Conservation (phyloP, 345 rosid species). For the Eutrema yunnanense region DNA sequence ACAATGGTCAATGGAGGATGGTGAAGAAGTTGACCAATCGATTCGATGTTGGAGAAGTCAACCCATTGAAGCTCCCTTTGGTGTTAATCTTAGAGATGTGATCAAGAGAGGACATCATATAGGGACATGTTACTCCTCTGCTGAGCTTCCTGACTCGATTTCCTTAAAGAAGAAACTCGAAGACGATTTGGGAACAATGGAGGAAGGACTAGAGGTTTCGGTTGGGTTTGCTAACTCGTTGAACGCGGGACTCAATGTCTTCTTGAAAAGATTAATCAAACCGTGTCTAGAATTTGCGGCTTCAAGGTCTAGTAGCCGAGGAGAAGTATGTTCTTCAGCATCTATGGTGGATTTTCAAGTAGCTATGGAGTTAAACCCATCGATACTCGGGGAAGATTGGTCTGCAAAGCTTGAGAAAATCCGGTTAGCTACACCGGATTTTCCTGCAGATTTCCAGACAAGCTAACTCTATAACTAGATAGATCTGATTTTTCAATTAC, state of each 20-base stretch:
- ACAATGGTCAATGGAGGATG: constrained; percentile 62
- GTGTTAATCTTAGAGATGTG: constrained; percentile 36
- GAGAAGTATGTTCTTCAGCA: constrained; percentile 11
- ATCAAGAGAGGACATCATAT: constrained; percentile 19
- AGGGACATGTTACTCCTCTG: constrained; percentile 36
- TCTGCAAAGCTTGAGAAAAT: constrained; percentile 48
- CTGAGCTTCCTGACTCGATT: constrained; percentile 56
- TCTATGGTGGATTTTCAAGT: constrained; percentile 52
- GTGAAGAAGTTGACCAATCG: constrained; percentile 82
- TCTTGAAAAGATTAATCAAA: constrained; percentile 57
- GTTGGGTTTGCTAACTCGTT: constrained; percentile 45
- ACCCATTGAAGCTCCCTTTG: constrained; percentile 69
- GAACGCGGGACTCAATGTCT: constrained; percentile 52
- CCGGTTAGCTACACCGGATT: constrained; percentile 30
- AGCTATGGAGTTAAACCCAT: constrained; percentile 54
- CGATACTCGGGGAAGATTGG: constrained; percentile 55
- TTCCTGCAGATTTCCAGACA: constrained; percentile 11
- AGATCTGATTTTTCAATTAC: constrained; percentile 13
- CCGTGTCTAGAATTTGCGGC: constrained; percentile 55
- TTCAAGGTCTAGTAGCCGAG: constrained; percentile 30
- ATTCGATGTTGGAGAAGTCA: constrained; percentile 42
- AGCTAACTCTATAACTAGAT: constrained; percentile 16
- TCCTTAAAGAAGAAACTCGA: constrained; percentile 52
- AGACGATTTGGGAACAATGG: constrained; percentile 30
- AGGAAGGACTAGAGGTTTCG: constrained; percentile 53